A percentile compares a stretch with the other conserved stretches of the same genome.
phyloP scores from a whole-genome alignment of 345 rosid genomes.

The Euphorbia pulcherrima region DNA sequence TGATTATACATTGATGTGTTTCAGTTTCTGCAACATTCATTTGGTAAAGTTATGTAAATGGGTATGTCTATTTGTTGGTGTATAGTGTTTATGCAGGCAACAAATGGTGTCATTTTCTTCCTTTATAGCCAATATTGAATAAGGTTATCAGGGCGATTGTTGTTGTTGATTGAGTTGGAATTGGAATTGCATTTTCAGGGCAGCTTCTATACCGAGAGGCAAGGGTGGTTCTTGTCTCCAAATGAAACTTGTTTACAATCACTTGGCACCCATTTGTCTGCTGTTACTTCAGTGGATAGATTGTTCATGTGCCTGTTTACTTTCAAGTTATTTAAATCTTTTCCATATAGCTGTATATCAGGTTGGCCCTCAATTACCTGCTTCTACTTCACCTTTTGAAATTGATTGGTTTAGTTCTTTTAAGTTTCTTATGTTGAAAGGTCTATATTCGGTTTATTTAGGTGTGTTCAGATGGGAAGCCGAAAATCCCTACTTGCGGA shows the following conservation, averaged over 20 bases:
- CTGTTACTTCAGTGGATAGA: slow-evolving; percentile 29
- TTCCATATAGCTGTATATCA: slow-evolving; percentile 23
- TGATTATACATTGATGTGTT: too few relatives aligned
- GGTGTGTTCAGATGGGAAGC: slow-evolving; percentile 27
- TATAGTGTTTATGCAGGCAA: too few relatives aligned
- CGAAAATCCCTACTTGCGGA: slow-evolving; percentile 17
- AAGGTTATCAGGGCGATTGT: too few relatives aligned
- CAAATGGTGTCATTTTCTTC: too few relatives aligned
- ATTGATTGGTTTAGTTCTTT: slow-evolving; percentile 1
- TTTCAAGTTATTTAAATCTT: slow-evolving; percentile 19
- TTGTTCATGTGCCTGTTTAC: slow-evolving; percentile 22
- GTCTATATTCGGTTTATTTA: neutral
- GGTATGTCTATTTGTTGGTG: neutral
- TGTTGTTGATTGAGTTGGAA: too few relatives aligned
- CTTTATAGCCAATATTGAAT: too few relatives aligned
- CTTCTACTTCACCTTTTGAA: neutral
- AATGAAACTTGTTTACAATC: slow-evolving; percentile 29
- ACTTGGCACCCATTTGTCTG: slow-evolving; percentile 23
- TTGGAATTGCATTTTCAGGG: slow-evolving; percentile 22
- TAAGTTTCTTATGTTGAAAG: neutral
- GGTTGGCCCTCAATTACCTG: slow-evolving; percentile 21
- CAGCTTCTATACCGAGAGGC: slow-evolving; percentile 27
- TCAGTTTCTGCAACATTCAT: neutral
- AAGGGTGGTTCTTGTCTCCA: slow-evolving; percentile 28
- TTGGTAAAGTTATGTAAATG: neutral